Evolutionary conservation across 108 stramenopile species (phyloP), one percentile per base, ranked within the genome.

Genomic region (Bacterosira constricta): DNA sequence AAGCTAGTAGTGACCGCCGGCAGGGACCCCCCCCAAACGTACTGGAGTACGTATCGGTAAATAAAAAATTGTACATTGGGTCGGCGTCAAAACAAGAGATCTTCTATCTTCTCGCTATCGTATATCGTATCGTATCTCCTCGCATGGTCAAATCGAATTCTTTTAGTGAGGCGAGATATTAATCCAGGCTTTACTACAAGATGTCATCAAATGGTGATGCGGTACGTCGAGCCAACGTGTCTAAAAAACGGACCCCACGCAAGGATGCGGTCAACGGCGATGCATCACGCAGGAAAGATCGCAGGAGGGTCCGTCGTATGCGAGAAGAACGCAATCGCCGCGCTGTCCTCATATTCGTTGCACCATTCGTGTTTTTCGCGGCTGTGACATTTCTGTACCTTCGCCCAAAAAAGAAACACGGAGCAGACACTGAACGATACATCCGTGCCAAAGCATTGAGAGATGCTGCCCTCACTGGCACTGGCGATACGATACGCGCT

Each of bases 371-470:
- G 0, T 56, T 56, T 27, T 11, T 57, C 29, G 41, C 39, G 65
- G 34, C 41, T 50, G 64, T 65, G 21, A 4, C 21, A 17, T 21
- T 54, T 65, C 49, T 53, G 11, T 12, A 9, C 51, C 49, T 59
- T 37, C 39, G 55, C 26, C 69, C 76, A 37, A 63, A 45, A 60
- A 60, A 21, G 37, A 35, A 26, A 44, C 27, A 32, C 53, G 66
- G 54, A 4, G 42, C 29, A 30, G 25, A 66, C 27, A 51, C 42
- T 15, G 66, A 54, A 12, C 44, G 75, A 1, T 76, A 60, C 26
- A 49, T 32, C 23, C 66, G 75, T 51, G 75, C 39, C 1, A 67
- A 76, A 20, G 53, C 52, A 54, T 31, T 76, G 34, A 49, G 75
- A 55, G 60, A 76, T 67, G 66, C 75, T 4, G 54, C 44, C 5